These are phyloP conservation scores for Blastobotrys elegans DNA, from an alignment of 1,139 yeast genomes.

Conservation along the genomic window DNA sequence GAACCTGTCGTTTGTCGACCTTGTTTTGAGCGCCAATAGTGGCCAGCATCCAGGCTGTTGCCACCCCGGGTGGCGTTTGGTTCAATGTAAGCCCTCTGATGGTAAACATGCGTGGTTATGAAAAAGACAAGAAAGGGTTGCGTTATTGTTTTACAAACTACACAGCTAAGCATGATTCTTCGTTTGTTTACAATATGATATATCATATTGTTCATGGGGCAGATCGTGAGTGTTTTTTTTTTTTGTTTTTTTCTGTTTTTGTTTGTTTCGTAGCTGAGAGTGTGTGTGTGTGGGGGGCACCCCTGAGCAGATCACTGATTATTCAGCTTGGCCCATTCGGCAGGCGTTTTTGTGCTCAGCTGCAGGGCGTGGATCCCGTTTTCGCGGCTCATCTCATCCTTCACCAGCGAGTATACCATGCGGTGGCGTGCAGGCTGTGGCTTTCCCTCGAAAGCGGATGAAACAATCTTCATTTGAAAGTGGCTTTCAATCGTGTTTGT, in stretches of 20 bases:
- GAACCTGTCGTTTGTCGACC: conserved; percentile 11
- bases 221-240: no score
- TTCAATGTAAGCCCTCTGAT: not conserved
- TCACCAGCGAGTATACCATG: conserved; percentile 60
- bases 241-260: no score
- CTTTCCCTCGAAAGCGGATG: conserved; percentile 63
- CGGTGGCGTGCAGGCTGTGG: conserved; percentile 75
- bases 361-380: conserved; percentile 86
- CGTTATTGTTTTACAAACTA: not conserved
- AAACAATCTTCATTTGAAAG: conserved; percentile 61
- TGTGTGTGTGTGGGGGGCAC: no score
- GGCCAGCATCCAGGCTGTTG: conserved; percentile 21
- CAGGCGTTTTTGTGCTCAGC: conserved; percentile 73
- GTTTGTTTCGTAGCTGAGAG: no score
- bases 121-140: no score
- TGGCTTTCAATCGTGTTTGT: conserved; percentile 78
- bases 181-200: not conserved
- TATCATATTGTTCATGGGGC: not conserved
- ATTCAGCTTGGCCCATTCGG: conserved; percentile 1
- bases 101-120: no score
- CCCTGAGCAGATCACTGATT: not conserved
- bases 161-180: no score
- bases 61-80: conserved; percentile 7
- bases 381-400: conserved; percentile 62
- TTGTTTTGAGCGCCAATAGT: conserved; percentile 16